Evolutionary conservation across 345 rosid genomes (phyloP), one percentile per base, ranked within the genome.

Genomic region (Pugionium cornutum): DNA sequence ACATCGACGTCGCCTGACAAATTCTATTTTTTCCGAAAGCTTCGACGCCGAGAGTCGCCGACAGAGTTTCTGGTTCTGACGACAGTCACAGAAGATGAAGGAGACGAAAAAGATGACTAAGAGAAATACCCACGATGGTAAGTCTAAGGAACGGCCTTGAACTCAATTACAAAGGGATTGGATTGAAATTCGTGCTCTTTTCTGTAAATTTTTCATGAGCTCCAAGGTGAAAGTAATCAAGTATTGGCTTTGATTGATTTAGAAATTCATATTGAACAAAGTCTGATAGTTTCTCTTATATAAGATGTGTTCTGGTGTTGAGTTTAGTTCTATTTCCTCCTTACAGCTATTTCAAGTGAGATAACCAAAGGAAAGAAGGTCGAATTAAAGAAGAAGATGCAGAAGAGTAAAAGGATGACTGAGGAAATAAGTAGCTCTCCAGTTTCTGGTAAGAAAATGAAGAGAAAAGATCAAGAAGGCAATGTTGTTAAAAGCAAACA

Each of bases 151-250:
- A 10, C 0, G 10, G 9, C 45, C 6, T 36, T 48, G 28, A 48
- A 35, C 37, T 44, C 5, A 65, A 33, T 45, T 57, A 57, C 64
- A 47, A 29, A 48, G 18, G 18, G 18, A 18, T 18, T 18, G 18
- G 18, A 18, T 18, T 18, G 18, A 18, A 18, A 18, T 18, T 18
- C 18, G 18, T 18, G 18, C 18, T 18, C 18, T 18, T 18, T 18
- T 18, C 18, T 9, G 1, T 3, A n/a, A 26, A 8, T 18, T 64
- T 53, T 37, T 5, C 6, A 37, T 37, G 2, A 37, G 6, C 9
- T 47, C 1, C 27, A 50, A 69, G 71, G 79, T 64, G 47, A 64
- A 18, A 18, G 35, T 0, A 18, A 18, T 18, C 18, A 18, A 18
- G 32, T 60, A 50, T 56, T 27, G 59, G 29, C 31, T 41, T 57